Evolutionary conservation across 1,284 basidiomycete genomes (phyloP), one percentile per base, ranked within the genome.

Genomic region (Pisolithus thermaeus): DNA sequence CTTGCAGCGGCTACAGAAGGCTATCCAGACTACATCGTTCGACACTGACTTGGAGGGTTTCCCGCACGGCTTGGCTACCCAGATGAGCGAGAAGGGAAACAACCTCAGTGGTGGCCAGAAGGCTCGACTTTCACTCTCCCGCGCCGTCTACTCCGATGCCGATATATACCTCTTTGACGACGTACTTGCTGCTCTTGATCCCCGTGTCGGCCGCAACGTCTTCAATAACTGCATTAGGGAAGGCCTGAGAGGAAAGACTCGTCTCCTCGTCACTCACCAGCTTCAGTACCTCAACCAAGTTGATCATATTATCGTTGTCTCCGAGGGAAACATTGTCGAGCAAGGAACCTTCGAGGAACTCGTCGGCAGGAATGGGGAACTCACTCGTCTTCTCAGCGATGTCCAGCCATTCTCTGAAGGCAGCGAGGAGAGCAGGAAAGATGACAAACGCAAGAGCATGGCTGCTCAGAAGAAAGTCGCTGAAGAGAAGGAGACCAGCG

Each of bases 241-340:
- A 30, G 75, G 77, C 48, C 64, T 85, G 32, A 54, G 53, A 4
- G 64, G 53, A 0, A 64, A 64, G 50, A 86, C 83, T 0, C 71
- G 84, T 7, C 59, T 85, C 27, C 70, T 85, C 2, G 79, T 85
- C 35, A 84, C 82, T 4, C 81, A 84, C 64, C 81, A 83, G 56
- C 72, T 83, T 37, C 73, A 75, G 22, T 73, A 84, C 60, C 74
- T 75, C 32, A 72, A 71, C 43, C 74, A 79, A 4, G 68, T 81
- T 20, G 77, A 80, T 12, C 73, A 78, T 47, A 80, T 74, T 61
- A 74, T 83, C 18, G 71, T 84, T 22, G 71, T 74, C 9, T 62
- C 83, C 25, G 55, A 64, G 43, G 76, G 77, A 6, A 64, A 63
- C 4, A 63, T 78, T 38, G 54, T 64, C 9, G 72, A 70, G 51